Percentiles rank a stretch among this genome's conserved stretches.
These are phyloP conservation scores for Decorospora gaudefroyi DNA, from an alignment of 2,329 filamentous ascomycete species.

Conservation along the genomic window DNA sequence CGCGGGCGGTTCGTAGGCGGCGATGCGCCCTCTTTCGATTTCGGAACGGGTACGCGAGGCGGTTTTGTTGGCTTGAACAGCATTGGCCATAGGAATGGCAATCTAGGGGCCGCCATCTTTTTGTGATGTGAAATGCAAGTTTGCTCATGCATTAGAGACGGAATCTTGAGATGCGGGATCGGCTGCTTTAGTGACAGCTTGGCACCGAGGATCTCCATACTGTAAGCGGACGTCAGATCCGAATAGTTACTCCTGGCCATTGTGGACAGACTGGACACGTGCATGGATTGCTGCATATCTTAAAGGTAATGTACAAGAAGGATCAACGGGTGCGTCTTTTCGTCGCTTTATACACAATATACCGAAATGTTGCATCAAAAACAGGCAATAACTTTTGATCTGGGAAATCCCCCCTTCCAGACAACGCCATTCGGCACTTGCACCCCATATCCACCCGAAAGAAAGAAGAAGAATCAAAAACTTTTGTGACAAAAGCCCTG, in stretches of 20 bases:
- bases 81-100: conserved; percentile 55
- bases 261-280: not conserved
- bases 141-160: conserved; percentile 4
- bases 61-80: conserved; percentile 46
- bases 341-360: not conserved
- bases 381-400: conserved; percentile 14
- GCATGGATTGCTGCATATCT: not conserved
- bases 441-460: not conserved
- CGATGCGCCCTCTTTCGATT: conserved; percentile 12
- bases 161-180: conserved; percentile 14
- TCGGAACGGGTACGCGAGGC: conserved; percentile 24
- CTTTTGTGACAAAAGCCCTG: conserved; percentile 10
- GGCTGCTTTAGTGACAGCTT: conserved; percentile 14
- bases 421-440: conserved; percentile 13
- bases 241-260: not conserved
- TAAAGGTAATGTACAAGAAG: not conserved
- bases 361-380: not conserved
- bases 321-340: not conserved
- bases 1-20: conserved; percentile 18
- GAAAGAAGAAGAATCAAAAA: too few species aligned
- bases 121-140: conserved; percentile 4
- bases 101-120: conserved; percentile 51
- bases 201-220: conserved; percentile 22
- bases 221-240: too few species aligned
- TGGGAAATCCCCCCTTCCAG: not conserved